Evolutionary conservation across 768 basidiomycete species (phyloP), one percentile per base, ranked within the genome.

Genomic region (Phaeotremella fagi): DNA sequence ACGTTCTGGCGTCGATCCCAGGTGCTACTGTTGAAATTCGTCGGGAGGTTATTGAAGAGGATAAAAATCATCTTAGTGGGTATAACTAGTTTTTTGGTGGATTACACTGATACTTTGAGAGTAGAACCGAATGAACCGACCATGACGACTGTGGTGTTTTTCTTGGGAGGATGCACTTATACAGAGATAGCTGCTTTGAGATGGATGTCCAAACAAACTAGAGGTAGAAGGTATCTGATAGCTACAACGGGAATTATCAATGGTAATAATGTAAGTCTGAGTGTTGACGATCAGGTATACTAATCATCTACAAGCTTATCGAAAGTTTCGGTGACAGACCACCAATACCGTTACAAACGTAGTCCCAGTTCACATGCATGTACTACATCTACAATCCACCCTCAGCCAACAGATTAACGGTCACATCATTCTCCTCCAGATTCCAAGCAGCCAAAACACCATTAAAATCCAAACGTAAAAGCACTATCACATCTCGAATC

Each of bases 81-180:
- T 4, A 2, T 22, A 27, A n/a, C 25, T 11, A 4, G 4, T 11
- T 7, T 18, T 22, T 12, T 9, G 45, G 29, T 24, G 22, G 22
- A 9, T 18, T 41, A 45, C 44, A 45, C 46, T 55, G 33, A 38
- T 23, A 5, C 27, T 47, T 48, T 3, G 36, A 20, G 15, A 55
- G 59, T 50, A 41, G 76, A 75, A 54, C 73, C 79, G 1, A 78
- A 78, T 45, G 86, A 85, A 56, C 80, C 81, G 63, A 77, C 81
- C 2, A 87, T 83, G 6, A 94, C 86, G 4, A 94, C 90, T 2
- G 82, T 94, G 16, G 87, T 99, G 9, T 95, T 97, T 77, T 97
- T 98, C 82, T 76, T 98, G 27, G 95, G 95, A 24, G 95, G 94
- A 3, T 91, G 91, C 72, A 99, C 95, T 12, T 95, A 88, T 64